Conservation (phyloP, 2,329 filamentous ascomycete species). For the Botrytis squamosa region DNA sequence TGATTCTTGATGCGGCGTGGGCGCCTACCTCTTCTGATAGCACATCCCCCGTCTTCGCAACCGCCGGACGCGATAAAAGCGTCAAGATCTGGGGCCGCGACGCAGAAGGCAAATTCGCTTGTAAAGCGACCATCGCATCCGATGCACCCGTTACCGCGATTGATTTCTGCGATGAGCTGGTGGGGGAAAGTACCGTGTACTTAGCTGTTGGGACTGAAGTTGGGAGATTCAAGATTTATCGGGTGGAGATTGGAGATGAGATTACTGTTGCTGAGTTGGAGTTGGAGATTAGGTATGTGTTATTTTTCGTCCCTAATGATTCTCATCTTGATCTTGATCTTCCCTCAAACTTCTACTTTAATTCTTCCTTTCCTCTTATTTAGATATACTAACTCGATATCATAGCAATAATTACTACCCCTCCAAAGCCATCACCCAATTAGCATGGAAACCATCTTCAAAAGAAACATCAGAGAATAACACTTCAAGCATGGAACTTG, state of each 20-base stretch:
- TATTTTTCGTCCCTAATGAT: background rate
- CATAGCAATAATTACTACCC: conserved; percentile 48
- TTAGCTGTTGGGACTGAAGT: conserved; percentile 59
- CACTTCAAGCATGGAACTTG: conserved; percentile 31
- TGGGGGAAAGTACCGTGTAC: conserved; percentile 37
- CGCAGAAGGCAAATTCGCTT: conserved; percentile 34
- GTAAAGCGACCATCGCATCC: conserved; percentile 50
- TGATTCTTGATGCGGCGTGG: conserved; percentile 91
- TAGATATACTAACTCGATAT: background rate
- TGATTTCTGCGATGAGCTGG: conserved; percentile 54
- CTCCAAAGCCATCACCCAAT: conserved; percentile 46
- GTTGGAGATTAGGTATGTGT: conserved; percentile 19
- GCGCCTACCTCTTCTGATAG: conserved; percentile 45
- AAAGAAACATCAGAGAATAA: conserved; percentile 20
- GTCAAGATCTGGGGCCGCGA: conserved; percentile 65
- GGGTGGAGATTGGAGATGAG: background rate
- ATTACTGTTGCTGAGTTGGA: conserved; percentile 28
- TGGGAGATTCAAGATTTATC: conserved; percentile 35
- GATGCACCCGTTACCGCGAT: conserved; percentile 68
- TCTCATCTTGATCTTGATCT: background rate
- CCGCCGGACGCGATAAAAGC: conserved; percentile 84
- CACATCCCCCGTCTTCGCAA: conserved; percentile 63
- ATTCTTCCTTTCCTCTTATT: fast-evolving
- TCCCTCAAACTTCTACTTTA: too few relatives aligned
- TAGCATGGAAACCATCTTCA: conserved; percentile 63